phyloP scores from a whole-genome alignment of 2,329 filamentous ascomycete species.

The Rhynchosporium agropyri region DNA sequence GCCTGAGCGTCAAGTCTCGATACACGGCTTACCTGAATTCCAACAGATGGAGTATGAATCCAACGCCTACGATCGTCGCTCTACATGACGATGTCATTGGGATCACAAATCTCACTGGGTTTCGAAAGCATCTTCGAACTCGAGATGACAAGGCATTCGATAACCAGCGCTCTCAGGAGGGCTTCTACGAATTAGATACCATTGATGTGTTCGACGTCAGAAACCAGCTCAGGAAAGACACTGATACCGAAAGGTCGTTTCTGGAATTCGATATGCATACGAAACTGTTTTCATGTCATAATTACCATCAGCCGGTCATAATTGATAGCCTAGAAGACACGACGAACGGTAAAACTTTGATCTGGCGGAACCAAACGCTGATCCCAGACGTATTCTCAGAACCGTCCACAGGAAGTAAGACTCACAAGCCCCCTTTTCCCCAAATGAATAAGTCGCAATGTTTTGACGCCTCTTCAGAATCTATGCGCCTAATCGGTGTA shows the following conservation, averaged over 20 bases:
- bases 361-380: constrained; percentile 11
- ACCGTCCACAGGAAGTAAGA: too few species aligned
- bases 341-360: not conserved
- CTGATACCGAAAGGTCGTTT: not conserved
- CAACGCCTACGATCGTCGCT: not conserved
- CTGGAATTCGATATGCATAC: constrained; percentile 14
- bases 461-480: not conserved
- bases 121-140: not conserved
- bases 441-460: too few species aligned
- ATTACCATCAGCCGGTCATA: not conserved
- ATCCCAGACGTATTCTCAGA: not conserved
- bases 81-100: constrained; percentile 2
- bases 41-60: not conserved
- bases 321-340: not conserved
- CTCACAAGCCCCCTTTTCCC: too few species aligned
- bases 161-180: too few species aligned
- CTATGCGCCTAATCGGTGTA: not conserved
- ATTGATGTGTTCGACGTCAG: not conserved
- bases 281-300: not conserved
- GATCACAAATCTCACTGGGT: not conserved
- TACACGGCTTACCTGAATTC: not conserved
- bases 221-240: too few species aligned
- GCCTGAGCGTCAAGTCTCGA: not conserved
- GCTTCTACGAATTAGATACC: not conserved
- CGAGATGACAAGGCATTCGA: too few species aligned